phyloP scores from a whole-genome alignment of 768 basidiomycete genomes.

The Sistotremastrum niveocremeum region DNA sequence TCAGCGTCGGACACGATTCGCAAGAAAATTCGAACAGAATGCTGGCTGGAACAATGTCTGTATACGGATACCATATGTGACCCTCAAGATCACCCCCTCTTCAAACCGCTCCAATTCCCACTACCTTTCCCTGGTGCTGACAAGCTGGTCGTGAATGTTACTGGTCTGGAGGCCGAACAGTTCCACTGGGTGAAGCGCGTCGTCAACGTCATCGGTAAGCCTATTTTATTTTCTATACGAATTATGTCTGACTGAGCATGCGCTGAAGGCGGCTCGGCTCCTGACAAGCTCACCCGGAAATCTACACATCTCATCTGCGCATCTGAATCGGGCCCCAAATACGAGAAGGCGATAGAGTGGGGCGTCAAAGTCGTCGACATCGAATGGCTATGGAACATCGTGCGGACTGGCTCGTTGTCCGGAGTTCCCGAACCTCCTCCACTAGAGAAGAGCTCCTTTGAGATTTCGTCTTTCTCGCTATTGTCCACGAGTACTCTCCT shows the following conservation, averaged over 20 bases:
- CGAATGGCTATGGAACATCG: slow-evolving; percentile 56
- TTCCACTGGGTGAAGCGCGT: slow-evolving; percentile 45
- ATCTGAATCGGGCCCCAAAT: slow-evolving; percentile 55
- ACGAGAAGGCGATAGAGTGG: slow-evolving; percentile 71
- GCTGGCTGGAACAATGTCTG: slow-evolving; percentile 84
- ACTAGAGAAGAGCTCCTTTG: too few species aligned
- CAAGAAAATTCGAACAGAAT: slow-evolving; percentile 70
- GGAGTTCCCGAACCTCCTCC: too few species aligned
- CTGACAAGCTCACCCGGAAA: slow-evolving; percentile 45
- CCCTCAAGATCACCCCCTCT: slow-evolving; percentile 55
- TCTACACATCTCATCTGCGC: slow-evolving; percentile 79
- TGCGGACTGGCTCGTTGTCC: slow-evolving; percentile 31
- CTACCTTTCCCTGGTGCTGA: slow-evolving; percentile 56
- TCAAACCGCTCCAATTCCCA: slow-evolving; percentile 45
- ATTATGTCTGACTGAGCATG: not conserved
- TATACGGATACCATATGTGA: slow-evolving; percentile 59
- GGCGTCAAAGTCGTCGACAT: slow-evolving; percentile 55
- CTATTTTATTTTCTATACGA: slow-evolving; percentile 2
- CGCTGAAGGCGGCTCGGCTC: slow-evolving; percentile 36
- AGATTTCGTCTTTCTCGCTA: too few species aligned
- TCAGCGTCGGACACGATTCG: slow-evolving; percentile 27
- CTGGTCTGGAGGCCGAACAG: slow-evolving; percentile 48
- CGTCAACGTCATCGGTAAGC: slow-evolving; percentile 50
- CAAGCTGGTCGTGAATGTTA: slow-evolving; percentile 47
- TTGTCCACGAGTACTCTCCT: too few species aligned